Conservation (phyloP, 371 early-diverging fungal species). For the Mucor plumbeus region DNA sequence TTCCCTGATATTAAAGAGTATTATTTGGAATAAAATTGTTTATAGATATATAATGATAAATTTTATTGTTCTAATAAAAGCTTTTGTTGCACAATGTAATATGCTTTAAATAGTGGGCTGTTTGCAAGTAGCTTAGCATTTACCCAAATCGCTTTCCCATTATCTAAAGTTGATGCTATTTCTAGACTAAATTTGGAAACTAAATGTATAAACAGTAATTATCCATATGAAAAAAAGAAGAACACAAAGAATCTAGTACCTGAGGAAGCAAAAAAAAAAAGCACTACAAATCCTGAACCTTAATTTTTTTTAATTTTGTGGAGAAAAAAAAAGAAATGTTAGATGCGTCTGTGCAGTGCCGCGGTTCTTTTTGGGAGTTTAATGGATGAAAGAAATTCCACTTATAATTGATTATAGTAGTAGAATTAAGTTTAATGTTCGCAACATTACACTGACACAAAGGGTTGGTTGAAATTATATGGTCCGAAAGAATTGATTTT, state of each 20-base stretch:
- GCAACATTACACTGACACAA: background rate
- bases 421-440: background rate
- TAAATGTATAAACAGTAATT: background rate
- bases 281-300: background rate
- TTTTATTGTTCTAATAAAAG: background rate
- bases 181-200: background rate
- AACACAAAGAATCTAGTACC: background rate
- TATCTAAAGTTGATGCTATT: background rate
- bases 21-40: background rate
- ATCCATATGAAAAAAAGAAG: no score
- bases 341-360: slow-evolving; percentile 18
- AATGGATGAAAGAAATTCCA: slow-evolving; percentile 1
- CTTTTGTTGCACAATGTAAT: background rate
- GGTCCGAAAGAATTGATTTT: background rate
- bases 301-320: slow-evolving; percentile 1
- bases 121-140: background rate
- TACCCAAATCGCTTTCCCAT: background rate
- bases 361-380: background rate
- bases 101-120: background rate
- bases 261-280: background rate
- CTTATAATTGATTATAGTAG: background rate
- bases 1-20: no score
- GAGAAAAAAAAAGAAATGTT: slow-evolving; percentile 8
- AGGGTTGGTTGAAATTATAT: background rate
- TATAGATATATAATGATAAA: background rate